Evolutionary conservation across 225 moss, liverwort and hornwort genomes (phyloP).

Genomic region (Rhytidiadelphus loreus): DNA sequence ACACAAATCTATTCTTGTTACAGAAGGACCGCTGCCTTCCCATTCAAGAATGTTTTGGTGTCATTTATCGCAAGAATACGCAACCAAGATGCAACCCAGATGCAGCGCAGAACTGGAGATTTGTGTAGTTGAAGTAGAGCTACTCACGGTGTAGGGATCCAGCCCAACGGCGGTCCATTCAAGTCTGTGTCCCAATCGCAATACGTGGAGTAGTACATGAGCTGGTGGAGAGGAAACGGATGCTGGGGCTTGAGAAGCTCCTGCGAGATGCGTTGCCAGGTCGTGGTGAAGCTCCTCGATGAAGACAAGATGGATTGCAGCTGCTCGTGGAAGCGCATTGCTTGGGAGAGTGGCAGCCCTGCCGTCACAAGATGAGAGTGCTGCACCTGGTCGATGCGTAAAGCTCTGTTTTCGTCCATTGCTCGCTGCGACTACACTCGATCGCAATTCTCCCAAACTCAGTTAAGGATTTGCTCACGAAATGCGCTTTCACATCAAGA

Average conservation of each 20-base stretch:
- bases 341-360: neutral
- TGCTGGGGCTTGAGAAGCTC: neutral
- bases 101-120: neutral
- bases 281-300: neutral
- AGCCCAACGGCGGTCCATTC: neutral
- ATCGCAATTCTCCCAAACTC: neutral
- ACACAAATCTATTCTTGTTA: neutral
- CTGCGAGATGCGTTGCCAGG: neutral
- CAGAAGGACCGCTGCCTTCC: neutral
- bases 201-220: neutral
- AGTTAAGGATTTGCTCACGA: neutral
- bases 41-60: neutral
- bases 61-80: neutral
- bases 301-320: neutral
- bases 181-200: neutral
- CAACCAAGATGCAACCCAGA: neutral
- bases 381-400: neutral
- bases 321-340: neutral
- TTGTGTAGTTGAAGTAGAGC: neutral
- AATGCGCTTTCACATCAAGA: neutral
- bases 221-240: neutral
- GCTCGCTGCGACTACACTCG: neutral
- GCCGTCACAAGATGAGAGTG: neutral
- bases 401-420: neutral
- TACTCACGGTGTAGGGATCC: neutral